Evolutionary conservation across 306 rosid species (phyloP).

Genomic region (Abrus pulchellus): DNA sequence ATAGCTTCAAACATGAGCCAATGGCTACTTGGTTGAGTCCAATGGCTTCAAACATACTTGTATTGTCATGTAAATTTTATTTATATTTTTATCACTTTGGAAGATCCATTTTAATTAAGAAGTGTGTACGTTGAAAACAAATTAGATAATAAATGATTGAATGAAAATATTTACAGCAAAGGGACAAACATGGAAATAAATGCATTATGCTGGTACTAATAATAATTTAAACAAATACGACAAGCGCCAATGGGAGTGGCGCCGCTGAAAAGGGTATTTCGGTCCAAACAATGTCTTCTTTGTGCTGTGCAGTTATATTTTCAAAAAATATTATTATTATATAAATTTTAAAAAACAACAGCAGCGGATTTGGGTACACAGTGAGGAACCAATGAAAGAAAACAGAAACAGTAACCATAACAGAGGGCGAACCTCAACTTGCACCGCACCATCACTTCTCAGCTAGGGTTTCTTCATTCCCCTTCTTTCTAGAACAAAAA

Average conservation of each 20-base stretch:
- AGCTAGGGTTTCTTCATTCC: constrained; percentile 47
- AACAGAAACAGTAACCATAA: constrained; percentile 41
- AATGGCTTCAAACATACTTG: no score
- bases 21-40: no score
- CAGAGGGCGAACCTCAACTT: constrained; percentile 38
- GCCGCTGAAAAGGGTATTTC: constrained; percentile 49
- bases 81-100: no score
- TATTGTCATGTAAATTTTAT: no score
- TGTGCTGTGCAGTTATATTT: constrained; percentile 1
- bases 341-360: background rate
- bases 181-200: constrained; percentile 8
- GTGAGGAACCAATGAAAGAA: constrained; percentile 75
- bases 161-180: background rate
- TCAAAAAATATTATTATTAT: background rate
- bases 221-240: background rate
- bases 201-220: background rate
- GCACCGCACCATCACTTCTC: background rate
- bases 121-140: no score
- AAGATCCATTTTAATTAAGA: no score
- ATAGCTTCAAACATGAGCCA: no score
- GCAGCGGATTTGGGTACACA: constrained; percentile 57
- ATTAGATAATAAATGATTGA: background rate
- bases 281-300: background rate
- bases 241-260: constrained; percentile 2
- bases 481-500: background rate